Evolutionary conservation across 805 yeast species (phyloP).

Genomic region (Metschnikowia matae): DNA sequence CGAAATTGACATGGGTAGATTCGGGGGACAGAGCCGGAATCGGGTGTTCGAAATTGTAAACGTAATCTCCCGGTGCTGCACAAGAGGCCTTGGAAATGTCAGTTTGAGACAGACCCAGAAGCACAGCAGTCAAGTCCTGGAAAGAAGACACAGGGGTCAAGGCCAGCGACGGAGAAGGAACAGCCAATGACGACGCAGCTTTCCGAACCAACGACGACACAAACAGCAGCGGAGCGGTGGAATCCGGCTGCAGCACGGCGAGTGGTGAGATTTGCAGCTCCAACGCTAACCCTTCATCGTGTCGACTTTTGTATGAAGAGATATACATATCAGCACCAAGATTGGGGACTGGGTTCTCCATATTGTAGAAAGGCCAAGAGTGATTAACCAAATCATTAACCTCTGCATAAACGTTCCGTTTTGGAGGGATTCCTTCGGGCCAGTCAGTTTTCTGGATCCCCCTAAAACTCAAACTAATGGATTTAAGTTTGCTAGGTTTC

Average conservation of each 20-base stretch:
- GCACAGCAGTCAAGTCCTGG: slow-evolving; percentile 22
- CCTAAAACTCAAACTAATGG: slow-evolving; percentile 54
- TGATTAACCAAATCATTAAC: slow-evolving; percentile 64
- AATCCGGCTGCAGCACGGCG: slow-evolving; percentile 21
- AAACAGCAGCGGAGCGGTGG: slow-evolving; percentile 20
- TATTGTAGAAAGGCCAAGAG: slow-evolving; percentile 82
- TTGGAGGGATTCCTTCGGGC: slow-evolving; percentile 98
- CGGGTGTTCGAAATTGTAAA: slow-evolving; percentile 88
- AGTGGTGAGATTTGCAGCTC: slow-evolving; percentile 34
- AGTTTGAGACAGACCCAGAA: slow-evolving; percentile 20
- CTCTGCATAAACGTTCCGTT: slow-evolving; percentile 63
- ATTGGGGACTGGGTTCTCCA: slow-evolving; percentile 22
- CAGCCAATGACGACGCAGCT: slow-evolving; percentile 26
- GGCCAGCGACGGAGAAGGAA: slow-evolving; percentile 9
- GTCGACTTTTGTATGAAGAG: slow-evolving; percentile 4
- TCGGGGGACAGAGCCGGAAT: slow-evolving; percentile 83
- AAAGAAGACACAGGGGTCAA: slow-evolving; percentile 22
- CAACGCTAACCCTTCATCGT: neutral
- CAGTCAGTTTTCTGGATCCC: slow-evolving; percentile 83
- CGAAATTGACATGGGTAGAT: slow-evolving; percentile 71
- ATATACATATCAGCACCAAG: slow-evolving; percentile 47
- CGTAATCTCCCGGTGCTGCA: slow-evolving; percentile 73
- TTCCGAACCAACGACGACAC: slow-evolving; percentile 25
- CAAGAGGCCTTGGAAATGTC: slow-evolving; percentile 36
- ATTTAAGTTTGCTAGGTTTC: slow-evolving; percentile 68